phyloP scores from a whole-genome alignment of 805 yeast genomes.

The Monosporozyma siamensis region DNA sequence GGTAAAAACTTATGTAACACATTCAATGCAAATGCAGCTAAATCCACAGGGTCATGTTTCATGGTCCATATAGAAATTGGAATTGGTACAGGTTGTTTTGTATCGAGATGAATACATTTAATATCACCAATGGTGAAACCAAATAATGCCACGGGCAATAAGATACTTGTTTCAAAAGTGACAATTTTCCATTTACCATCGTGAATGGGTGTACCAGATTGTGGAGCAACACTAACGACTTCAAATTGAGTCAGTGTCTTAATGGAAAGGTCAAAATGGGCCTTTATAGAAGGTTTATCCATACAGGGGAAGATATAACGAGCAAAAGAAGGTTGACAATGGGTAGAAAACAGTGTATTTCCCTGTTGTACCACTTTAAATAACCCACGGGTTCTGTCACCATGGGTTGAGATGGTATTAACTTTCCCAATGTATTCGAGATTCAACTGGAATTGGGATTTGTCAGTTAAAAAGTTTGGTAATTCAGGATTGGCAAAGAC shows the following conservation, averaged over 20 bases:
- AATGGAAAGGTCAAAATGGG: constrained; percentile 41
- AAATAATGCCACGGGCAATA: constrained; percentile 54
- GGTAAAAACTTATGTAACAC: constrained; percentile 42
- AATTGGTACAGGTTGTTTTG: constrained; percentile 17
- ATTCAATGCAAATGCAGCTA: constrained; percentile 43
- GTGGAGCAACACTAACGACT: not conserved
- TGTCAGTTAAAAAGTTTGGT: not conserved
- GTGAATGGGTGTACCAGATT: too few species aligned
- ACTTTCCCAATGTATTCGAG: constrained; percentile 42
- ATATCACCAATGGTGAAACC: constrained; percentile 64
- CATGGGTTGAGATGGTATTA: constrained; percentile 40
- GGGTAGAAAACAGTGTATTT: constrained; percentile 54
- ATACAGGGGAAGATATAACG: constrained; percentile 57
- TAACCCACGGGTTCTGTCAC: constrained; percentile 53
- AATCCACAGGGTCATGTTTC: constrained; percentile 30
- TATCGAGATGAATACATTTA: constrained; percentile 38
- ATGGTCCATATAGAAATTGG: constrained; percentile 47
- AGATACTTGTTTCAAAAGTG: constrained; percentile 40
- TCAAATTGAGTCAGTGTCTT: constrained; percentile 28
- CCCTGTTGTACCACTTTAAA: constrained; percentile 48
- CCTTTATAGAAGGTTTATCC: constrained; percentile 53
- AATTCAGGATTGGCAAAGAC: constrained; percentile 5
- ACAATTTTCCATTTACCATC: constrained; percentile 17
- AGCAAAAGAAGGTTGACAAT: constrained; percentile 61
- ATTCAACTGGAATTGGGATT: constrained; percentile 6